Base-by-base conservation (phyloP, 1,284 basidiomycete genomes). In the Malassezia nana region DNA sequence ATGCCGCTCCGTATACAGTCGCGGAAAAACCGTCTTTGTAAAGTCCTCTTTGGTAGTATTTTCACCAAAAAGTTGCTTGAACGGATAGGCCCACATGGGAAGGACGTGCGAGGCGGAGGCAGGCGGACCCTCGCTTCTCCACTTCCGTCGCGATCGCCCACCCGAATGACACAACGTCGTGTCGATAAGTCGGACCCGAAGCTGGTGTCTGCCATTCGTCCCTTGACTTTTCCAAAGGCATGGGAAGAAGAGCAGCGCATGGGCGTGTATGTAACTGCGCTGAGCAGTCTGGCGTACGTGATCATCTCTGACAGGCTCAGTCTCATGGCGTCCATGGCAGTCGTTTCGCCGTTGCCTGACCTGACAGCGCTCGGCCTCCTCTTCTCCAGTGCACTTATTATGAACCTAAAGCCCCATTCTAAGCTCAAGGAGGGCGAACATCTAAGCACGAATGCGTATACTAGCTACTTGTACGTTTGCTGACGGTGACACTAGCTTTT, bases 1-100 rank as follows among this genome's bases (percentile, higher is more conserved):
- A 22, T 67, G 57, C 9, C 60, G 52, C 57, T 69, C 60, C 9
- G 55, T 52, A 33, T 65, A 72, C 31, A 72, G 54, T 13, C 69
- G 52, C 1, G 69, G 62, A 25, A 72, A 64, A 28, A 67, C 69
- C 12, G 16, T 22, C 12, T 49, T 46, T 20, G 41, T 38, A 45
- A 61, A 61, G n/a, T n/a, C 25, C 13, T 45, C 30, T 31, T 48
- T 55, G 6, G 42, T 13, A 2, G 31, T 25, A 25, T 58, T 41
- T 6, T 32, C 30, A 2, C 57, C 57, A 29, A 52, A 51, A 3
- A 56, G 32, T 10, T 55, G 18, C 26, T 42, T 29, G 22, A 24
- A 32, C 18, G 45, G 39, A 31, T 33, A 42, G n/a, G 20, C 45
- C 30, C 46, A 40, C 45, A 53, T 53, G 42, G 6, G 6, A 28